Evolutionary conservation across 345 rosid species (phyloP), one percentile per base, ranked within the genome.

Genomic region (Xanthoceras sorbifolium): DNA sequence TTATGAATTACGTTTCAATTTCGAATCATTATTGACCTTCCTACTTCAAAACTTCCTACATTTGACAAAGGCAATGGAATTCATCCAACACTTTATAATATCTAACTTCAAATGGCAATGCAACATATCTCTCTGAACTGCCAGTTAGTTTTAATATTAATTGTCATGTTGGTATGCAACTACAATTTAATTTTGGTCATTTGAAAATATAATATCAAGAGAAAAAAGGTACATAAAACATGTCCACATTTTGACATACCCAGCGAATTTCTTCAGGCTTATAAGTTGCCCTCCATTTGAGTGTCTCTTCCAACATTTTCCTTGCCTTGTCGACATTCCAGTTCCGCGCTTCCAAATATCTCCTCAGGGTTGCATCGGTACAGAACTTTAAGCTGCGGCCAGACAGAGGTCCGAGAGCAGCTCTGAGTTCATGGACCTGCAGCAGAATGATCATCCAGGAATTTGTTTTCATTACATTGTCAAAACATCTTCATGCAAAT

Each of bases 231-330:
- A 31, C 4, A 20, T 15, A 2, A 20, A 29, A 23, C 28, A 5
- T 48, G 22, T 34, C 5, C 9, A 31, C 20, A 28, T 6, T 11
- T 2, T 23, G 29, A 46, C 70, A 82, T 85, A 96, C 99, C 99
- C 99, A 93, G 57, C 90, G 94, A 76, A 91, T 93, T 78, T 92
- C 97, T 36, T 93, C 98, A 55, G 99, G 99, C 81, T 91, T 96
- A 82, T 84, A 96, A 14, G 90, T 76, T 34, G 93, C 85, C 77
- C 99, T 85, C 99, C 99, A 96, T 73, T 88, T 82, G 57, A 96
- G 84, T 40, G 98, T 83, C 69, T 92, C 98, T 54, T 91, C 90
- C 83, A 96, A 64, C 98, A 96, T 90, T 81, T 82, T 87, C 86
- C 81, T 91, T 34, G 98, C 83, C 74, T 96, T 92, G 6, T 89